These are phyloP conservation scores for Heterobasidion irregulare DNA, from an alignment of 1,284 basidiomycete genomes.

Conservation along the genomic window DNA sequence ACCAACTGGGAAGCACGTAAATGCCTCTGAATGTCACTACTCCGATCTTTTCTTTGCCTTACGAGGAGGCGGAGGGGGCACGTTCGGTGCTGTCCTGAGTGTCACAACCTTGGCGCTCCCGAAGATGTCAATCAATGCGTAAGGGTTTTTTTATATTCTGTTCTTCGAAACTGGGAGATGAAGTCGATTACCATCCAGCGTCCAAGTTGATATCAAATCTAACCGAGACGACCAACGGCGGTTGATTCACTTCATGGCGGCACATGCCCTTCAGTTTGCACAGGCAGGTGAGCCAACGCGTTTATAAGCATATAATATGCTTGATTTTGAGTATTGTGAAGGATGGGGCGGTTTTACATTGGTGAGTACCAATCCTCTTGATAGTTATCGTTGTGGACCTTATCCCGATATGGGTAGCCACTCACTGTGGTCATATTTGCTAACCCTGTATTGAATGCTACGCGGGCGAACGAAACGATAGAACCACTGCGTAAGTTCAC, in stretches of 20 bases:
- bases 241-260: slow-evolving; percentile 1
- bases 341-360: neutral
- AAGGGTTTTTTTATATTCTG: neutral
- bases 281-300: neutral
- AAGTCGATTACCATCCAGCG: neutral
- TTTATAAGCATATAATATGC: neutral
- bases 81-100: neutral
- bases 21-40: slow-evolving; percentile 14
- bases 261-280: neutral
- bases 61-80: slow-evolving; percentile 15
- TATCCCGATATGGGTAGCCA: neutral
- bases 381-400: neutral
- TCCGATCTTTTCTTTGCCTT: slow-evolving; percentile 17
- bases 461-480: neutral
- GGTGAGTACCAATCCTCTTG: neutral
- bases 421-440: neutral
- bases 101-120: neutral
- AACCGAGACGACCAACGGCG: neutral
- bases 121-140: neutral
- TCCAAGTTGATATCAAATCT: neutral
- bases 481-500: neutral
- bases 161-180: neutral
- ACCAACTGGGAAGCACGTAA: neutral
- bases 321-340: neutral
- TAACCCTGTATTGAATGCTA: neutral